A percentile compares a stretch with the other conserved stretches of the same genome.
phyloP scores from a whole-genome alignment of 23 red algal genomes.

The Gracilaria gracilis region DNA sequence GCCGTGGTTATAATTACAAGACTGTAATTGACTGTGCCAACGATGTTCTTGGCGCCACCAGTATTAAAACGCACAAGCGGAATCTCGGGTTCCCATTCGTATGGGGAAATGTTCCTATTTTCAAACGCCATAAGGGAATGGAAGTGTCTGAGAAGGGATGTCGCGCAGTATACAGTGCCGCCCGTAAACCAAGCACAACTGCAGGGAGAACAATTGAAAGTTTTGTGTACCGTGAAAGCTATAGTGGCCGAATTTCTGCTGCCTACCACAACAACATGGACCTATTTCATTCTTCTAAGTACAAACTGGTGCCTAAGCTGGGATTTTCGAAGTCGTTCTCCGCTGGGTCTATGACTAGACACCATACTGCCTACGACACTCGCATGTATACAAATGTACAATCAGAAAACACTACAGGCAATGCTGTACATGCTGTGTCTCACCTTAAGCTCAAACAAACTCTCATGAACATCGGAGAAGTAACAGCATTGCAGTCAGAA shows the following conservation, averaged over 20 bases:
- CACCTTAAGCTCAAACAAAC: too few relatives aligned
- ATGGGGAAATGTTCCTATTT: not conserved
- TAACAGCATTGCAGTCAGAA: constrained; percentile 15
- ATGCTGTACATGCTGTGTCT: too few relatives aligned
- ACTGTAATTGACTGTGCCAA: not conserved
- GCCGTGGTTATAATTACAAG: constrained; percentile 3
- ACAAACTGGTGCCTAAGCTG: constrained; percentile 5
- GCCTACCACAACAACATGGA: too few relatives aligned
- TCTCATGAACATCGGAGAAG: too few relatives aligned
- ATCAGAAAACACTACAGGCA: too few relatives aligned
- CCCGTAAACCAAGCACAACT: not conserved
- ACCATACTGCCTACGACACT: too few relatives aligned
- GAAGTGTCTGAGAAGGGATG: constrained; percentile 14
- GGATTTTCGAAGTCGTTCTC: too few relatives aligned
- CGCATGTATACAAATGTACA: not conserved
- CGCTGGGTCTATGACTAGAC: too few relatives aligned
- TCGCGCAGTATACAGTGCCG: not conserved
- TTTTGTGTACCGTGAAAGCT: constrained; percentile 39
- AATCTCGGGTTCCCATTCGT: not conserved
- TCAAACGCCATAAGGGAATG: not conserved
- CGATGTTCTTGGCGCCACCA: not conserved
- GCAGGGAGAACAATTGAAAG: not conserved
- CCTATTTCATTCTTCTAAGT: constrained; percentile 5
- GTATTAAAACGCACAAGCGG: not conserved
- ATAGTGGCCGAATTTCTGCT: constrained; percentile 9